Evolutionary conservation across 2,329 filamentous ascomycete genomes (phyloP).

Genomic region (Zasmidium angulare): DNA sequence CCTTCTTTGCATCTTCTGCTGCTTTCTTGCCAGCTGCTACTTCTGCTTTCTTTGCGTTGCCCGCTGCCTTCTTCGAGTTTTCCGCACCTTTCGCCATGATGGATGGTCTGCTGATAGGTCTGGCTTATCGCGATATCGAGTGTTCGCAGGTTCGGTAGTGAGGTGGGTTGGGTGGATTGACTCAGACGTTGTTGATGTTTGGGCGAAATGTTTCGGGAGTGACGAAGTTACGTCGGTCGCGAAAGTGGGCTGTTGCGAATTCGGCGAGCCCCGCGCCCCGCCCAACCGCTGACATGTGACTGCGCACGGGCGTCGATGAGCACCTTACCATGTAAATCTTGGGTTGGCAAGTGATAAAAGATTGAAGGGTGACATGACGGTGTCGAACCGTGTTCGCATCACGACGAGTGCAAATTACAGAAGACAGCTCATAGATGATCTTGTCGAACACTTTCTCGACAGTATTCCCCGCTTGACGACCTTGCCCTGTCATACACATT

Average conservation of each 20-base stretch:
- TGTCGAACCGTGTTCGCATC: too few species aligned
- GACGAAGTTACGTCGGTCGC: constrained; percentile 5
- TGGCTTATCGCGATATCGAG: not conserved
- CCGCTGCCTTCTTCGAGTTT: constrained; percentile 83
- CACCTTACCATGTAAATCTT: too few species aligned
- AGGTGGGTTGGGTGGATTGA: too few species aligned
- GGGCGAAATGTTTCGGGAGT: constrained; percentile 2
- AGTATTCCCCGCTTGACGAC: too few species aligned
- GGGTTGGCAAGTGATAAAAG: too few species aligned
- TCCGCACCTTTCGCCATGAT: constrained; percentile 49
- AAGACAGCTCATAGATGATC: too few species aligned
- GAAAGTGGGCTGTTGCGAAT: constrained; percentile 6
- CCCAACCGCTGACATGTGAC: not conserved
- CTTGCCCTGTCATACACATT: too few species aligned
- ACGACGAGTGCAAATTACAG: too few species aligned
- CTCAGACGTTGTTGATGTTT: not conserved
- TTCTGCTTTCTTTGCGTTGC: constrained; percentile 90
- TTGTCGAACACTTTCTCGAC: too few species aligned
- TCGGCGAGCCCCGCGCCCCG: not conserved
- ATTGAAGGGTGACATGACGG: too few species aligned
- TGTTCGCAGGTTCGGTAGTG: not conserved
- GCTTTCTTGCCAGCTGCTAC: constrained; percentile 78
- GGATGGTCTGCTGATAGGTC: not conserved
- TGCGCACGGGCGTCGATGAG: not conserved
- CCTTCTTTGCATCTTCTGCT: constrained; percentile 64